Percentiles rank a stretch among this genome's conserved stretches.
phyloP scores from a whole-genome alignment of 257 asterid species.

The Solanum corneliomulleri region DNA sequence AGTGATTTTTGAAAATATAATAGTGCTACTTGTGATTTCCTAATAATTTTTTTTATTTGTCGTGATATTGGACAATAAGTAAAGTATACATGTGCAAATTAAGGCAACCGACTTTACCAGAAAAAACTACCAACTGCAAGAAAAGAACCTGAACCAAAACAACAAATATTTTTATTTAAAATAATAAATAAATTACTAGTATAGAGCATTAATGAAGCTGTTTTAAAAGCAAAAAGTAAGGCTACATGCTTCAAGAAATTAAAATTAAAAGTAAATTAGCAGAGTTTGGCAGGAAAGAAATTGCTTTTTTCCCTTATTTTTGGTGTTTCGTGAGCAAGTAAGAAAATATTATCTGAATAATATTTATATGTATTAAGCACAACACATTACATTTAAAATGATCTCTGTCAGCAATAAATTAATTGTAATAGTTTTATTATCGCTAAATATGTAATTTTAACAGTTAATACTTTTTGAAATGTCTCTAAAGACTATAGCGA shows the following conservation, averaged over 20 bases:
- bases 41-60: neutral
- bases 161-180: neutral
- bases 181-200: conserved; percentile 1
- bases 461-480: too few species aligned
- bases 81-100: conserved; percentile 3
- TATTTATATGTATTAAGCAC: neutral
- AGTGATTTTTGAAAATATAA: neutral
- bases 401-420: too few species aligned
- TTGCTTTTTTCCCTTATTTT: neutral
- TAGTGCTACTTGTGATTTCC: neutral
- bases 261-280: neutral
- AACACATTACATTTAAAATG: neutral
- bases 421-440: too few species aligned
- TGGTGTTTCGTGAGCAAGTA: neutral
- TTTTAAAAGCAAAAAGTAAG: conserved; percentile 5
- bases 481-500: neutral
- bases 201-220: neutral
- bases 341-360: neutral
- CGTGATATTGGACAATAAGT: neutral
- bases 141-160: conserved; percentile 3
- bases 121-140: conserved; percentile 56
- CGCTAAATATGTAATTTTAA: too few species aligned
- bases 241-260: conserved; percentile 21
- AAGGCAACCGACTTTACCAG: conserved; percentile 46
- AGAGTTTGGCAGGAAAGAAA: neutral